Evolutionary conservation across 352 stramenopile genomes (phyloP).

Genomic region (Phytophthora tentaculata): DNA sequence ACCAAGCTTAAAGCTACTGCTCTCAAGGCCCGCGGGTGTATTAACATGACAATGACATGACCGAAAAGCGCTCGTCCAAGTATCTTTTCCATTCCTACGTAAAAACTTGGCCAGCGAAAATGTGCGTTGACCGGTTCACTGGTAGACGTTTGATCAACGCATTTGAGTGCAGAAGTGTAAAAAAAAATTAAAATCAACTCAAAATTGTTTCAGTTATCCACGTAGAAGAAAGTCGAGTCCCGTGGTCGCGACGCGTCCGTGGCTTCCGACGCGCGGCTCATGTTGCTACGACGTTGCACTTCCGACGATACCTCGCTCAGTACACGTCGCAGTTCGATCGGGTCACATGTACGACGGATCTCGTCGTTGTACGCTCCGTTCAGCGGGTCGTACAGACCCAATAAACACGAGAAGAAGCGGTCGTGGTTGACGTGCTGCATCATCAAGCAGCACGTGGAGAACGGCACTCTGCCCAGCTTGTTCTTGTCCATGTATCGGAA

Average conservation of each 20-base stretch:
- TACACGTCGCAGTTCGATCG: slow-evolving; percentile 69
- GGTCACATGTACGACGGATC: slow-evolving; percentile 67
- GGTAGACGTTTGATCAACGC: slow-evolving; percentile 14
- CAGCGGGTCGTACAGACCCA: slow-evolving; percentile 84
- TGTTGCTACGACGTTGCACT: slow-evolving; percentile 56
- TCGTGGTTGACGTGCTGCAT: slow-evolving; percentile 90
- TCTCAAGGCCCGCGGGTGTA: not conserved
- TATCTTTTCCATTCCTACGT: not conserved
- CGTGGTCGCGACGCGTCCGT: slow-evolving; percentile 52
- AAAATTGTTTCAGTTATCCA: slow-evolving; percentile 49
- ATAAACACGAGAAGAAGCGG: slow-evolving; percentile 85
- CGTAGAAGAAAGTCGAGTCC: slow-evolving; percentile 85
- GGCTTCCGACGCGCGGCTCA: slow-evolving; percentile 42
- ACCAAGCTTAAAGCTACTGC: not conserved
- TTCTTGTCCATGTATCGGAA: slow-evolving; percentile 92
- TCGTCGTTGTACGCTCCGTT: slow-evolving; percentile 80
- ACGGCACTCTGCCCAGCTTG: slow-evolving; percentile 75
- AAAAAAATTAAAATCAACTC: slow-evolving; percentile 11
- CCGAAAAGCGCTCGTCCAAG: not conserved
- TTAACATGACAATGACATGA: slow-evolving; percentile 4
- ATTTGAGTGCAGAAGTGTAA: slow-evolving; percentile 4
- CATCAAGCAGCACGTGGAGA: slow-evolving; percentile 87
- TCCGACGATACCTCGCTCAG: slow-evolving; percentile 80
- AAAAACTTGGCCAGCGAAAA: too few relatives aligned
- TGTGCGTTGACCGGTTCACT: not conserved